Percentiles rank a stretch among this genome's conserved stretches.
These are phyloP conservation scores for Paracamarosporium sp. DNA, from an alignment of 2,329 filamentous ascomycete genomes.

Conservation along the genomic window DNA sequence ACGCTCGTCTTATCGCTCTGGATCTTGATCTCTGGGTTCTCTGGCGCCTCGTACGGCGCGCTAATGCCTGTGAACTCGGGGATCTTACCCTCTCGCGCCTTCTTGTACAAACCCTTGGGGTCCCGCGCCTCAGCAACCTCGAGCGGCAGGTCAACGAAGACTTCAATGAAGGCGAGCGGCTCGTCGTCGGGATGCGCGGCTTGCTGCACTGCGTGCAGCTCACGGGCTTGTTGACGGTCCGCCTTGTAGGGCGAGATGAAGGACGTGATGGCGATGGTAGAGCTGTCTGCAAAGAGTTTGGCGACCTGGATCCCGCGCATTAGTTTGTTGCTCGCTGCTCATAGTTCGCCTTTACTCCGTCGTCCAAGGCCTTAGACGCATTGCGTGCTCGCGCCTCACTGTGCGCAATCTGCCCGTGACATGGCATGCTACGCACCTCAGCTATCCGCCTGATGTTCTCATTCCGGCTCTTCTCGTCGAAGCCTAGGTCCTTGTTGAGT, in stretches of 20 bases:
- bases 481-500: slow-evolving; percentile 96
- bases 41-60: slow-evolving; percentile 91
- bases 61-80: slow-evolving; percentile 97
- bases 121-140: slow-evolving; percentile 94
- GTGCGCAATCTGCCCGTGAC: slow-evolving; percentile 7
- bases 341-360: slow-evolving; percentile 5
- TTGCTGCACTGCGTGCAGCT: slow-evolving; percentile 72
- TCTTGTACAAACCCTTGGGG: slow-evolving; percentile 97
- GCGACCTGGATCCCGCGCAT: slow-evolving; percentile 68
- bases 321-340: not conserved
- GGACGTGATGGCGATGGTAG: slow-evolving; percentile 86
- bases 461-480: slow-evolving; percentile 89
- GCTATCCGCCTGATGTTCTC: slow-evolving; percentile 98
- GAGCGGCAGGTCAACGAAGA: slow-evolving; percentile 89
- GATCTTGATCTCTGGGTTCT: slow-evolving; percentile 85
- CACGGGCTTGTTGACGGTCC: slow-evolving; percentile 82
- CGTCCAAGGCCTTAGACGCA: slow-evolving; percentile 11
- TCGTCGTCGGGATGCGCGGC: slow-evolving; percentile 60
- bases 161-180: slow-evolving; percentile 87
- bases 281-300: slow-evolving; percentile 92
- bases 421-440: slow-evolving; percentile 60
- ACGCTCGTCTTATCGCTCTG: slow-evolving; percentile 81
- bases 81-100: slow-evolving; percentile 90
- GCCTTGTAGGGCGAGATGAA: slow-evolving; percentile 96
- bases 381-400: slow-evolving; percentile 20